phyloP scores from a whole-genome alignment of 1,139 yeast species.

The Saccharomyces hybrid region DNA sequence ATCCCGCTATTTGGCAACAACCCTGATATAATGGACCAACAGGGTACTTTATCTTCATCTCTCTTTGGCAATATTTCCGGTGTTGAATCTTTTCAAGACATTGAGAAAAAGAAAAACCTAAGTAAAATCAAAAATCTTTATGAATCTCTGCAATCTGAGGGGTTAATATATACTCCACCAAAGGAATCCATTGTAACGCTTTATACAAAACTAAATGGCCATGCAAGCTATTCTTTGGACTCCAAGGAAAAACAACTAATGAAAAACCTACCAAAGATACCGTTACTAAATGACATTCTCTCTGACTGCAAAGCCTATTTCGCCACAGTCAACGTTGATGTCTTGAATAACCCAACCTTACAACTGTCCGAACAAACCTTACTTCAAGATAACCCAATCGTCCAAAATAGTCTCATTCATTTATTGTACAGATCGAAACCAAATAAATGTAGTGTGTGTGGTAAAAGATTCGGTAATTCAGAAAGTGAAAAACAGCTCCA shows the following conservation, averaged over 20 bases:
- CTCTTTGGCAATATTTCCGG: slow-evolving; percentile 19
- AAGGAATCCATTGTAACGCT: slow-evolving; percentile 26
- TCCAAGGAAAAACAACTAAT: slow-evolving; percentile 4
- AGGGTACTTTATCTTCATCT: slow-evolving; percentile 12
- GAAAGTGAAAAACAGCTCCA: slow-evolving; percentile 50
- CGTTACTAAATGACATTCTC: slow-evolving; percentile 22
- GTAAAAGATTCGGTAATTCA: slow-evolving; percentile 69
- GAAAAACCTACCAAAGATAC: slow-evolving; percentile 20
- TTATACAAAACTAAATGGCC: slow-evolving; percentile 17
- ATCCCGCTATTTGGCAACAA: slow-evolving; percentile 20
- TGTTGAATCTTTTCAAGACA: slow-evolving; percentile 13
- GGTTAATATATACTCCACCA: slow-evolving; percentile 21
- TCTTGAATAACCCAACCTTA: slow-evolving; percentile 25
- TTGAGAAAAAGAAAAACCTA: slow-evolving; percentile 15
- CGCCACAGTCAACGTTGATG: slow-evolving; percentile 24
- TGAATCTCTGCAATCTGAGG: slow-evolving; percentile 18
- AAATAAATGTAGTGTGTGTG: slow-evolving; percentile 82
- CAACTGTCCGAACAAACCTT: slow-evolving; percentile 26
- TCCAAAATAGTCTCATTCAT: slow-evolving; percentile 23
- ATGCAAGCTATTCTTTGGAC: slow-evolving; percentile 4
- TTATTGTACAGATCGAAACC: slow-evolving; percentile 41
- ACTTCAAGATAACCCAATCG: slow-evolving; percentile 18
- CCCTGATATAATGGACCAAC: slow-evolving; percentile 1
- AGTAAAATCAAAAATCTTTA: slow-evolving; percentile 20
- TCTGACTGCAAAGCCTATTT: slow-evolving; percentile 28